Base-by-base conservation (phyloP, 306 rosid species). In the Ormosia emarginata region DNA sequence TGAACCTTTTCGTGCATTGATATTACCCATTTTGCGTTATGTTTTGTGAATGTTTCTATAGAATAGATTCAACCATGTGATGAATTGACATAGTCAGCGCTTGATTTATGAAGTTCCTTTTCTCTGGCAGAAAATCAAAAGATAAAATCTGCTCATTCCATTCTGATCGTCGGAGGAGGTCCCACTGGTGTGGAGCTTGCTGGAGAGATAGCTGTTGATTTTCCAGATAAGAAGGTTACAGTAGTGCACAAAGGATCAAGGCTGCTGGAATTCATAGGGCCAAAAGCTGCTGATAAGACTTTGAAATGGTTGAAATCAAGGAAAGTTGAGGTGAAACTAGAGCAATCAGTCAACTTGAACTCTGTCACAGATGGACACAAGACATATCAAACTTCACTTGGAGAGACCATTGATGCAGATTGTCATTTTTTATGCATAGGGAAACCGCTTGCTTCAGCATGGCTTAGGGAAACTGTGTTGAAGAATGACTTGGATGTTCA, bases 181-280 rank as follows among this genome's bases (percentile, higher is more conserved):
- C 98, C 97, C 24, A 89, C 90, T 8, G 98, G 98, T 53, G 97
- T 94, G 18, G 98, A 92, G 75, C 97, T 92, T 58, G 92, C 97
- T 2, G 97, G 89, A 74, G 98, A 92, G 86, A 92, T 94, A 36
- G 92, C 90, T 12, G 89, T 85, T 64, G 97, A 92, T 78, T 94
- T 84, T 71, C 94, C 97, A 0, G 86, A 85, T 9, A 91, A 90
- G 91, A 86, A 78, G 79, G 29, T 94, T 13, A 92, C 87, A 8
- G 44, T 92, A 10, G 95, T 92, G 70, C 97, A 92, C 71, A 84
- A 71, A 67, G 97, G 98, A 40, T 61, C 89, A 6, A 90, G 97
- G 87, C 77, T 94, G 76, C 72, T 94, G 44, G 97, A 94, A 80
- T 94, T 92, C 74, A 78, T 94, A 1, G 97, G 98, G 49, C 88